phyloP scores from a whole-genome alignment of 106 monocot species.

The Allium fistulosum region DNA sequence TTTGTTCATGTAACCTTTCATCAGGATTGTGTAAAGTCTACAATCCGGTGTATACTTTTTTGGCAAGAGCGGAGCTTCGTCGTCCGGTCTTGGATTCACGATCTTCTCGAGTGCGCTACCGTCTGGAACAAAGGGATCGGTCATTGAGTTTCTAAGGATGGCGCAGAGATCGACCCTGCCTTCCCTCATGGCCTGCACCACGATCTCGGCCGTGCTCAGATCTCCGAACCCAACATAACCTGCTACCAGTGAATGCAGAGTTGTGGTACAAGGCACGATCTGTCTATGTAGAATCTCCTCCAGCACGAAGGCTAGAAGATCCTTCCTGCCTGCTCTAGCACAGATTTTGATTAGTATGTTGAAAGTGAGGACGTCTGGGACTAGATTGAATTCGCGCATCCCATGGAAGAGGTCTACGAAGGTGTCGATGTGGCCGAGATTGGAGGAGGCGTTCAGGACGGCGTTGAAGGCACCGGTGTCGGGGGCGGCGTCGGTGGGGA shows the following conservation, averaged over 20 bases:
- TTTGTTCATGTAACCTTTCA: slow-evolving; percentile 92
- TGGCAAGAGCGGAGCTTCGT: slow-evolving; percentile 31
- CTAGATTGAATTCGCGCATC: slow-evolving; percentile 40
- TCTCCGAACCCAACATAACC: slow-evolving; percentile 81
- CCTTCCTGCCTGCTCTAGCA: slow-evolving; percentile 64
- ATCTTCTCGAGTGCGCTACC: slow-evolving; percentile 39
- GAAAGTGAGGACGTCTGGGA: slow-evolving; percentile 69
- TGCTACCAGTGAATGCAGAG: slow-evolving; percentile 77
- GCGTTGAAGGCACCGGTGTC: slow-evolving; percentile 87
- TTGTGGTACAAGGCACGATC: slow-evolving; percentile 55
- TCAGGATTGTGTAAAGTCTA: slow-evolving; percentile 73
- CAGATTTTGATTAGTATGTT: slow-evolving; percentile 81
- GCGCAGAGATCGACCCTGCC: slow-evolving; percentile 47
- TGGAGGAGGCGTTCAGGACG: slow-evolving; percentile 74
- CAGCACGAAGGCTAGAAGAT: slow-evolving; percentile 44
- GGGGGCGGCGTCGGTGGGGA: slow-evolving; percentile 37
- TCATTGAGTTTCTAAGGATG: neutral
- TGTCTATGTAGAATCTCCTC: slow-evolving; percentile 36
- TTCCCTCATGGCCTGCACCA: slow-evolving; percentile 85
- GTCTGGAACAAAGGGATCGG: neutral
- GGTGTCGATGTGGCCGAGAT: slow-evolving; percentile 47
- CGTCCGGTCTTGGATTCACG: neutral
- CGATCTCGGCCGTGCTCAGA: slow-evolving; percentile 51
- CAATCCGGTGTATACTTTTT: slow-evolving; percentile 58
- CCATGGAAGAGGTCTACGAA: slow-evolving; percentile 64